A percentile compares a stretch with the other conserved stretches of the same genome.
These are phyloP conservation scores for Martiniozyma asiatica DNA, from an alignment of 1,139 yeast species.

Conservation along the genomic window DNA sequence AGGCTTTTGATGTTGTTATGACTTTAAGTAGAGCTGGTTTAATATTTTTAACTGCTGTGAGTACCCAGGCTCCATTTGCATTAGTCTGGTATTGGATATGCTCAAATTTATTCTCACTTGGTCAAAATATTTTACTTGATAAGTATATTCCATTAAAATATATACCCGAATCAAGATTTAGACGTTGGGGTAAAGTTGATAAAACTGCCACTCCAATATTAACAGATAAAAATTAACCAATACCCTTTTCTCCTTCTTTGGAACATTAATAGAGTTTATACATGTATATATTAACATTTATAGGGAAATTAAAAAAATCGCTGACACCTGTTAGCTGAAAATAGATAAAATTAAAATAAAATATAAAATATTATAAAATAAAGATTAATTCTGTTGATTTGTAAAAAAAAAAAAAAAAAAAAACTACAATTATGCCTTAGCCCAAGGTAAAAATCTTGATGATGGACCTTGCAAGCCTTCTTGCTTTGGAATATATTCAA, in stretches of 20 bases:
- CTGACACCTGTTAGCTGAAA: too few relatives aligned
- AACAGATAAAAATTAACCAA: conserved; percentile 10
- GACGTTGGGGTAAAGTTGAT: conserved; percentile 7
- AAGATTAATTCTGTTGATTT: too few relatives aligned
- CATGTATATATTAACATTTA: too few relatives aligned
- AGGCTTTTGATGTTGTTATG: conserved; percentile 46
- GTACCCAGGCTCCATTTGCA: conserved; percentile 80
- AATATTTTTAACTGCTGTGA: conserved; percentile 69
- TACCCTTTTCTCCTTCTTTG: too few relatives aligned
- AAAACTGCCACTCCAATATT: conserved; percentile 12
- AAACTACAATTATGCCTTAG: conserved; percentile 17
- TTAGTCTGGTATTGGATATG: conserved; percentile 77
- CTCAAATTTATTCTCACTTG: conserved; percentile 62
- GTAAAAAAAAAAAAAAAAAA: too few relatives aligned
- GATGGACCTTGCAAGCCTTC: conserved; percentile 63
- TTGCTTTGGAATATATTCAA: conserved; percentile 71
- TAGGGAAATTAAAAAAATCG: too few relatives aligned
- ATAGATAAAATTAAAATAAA: too few relatives aligned
- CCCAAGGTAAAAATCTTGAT: conserved; percentile 40
- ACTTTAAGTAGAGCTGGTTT: conserved; percentile 65
- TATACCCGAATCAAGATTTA: conserved; percentile 30
- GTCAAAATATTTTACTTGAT: conserved; percentile 69
- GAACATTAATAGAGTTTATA: not conserved
- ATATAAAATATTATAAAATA: too few relatives aligned
- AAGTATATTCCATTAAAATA: conserved; percentile 46